phyloP scores from a whole-genome alignment of 208 protist genomes.

The Leishmania guyanensis region DNA sequence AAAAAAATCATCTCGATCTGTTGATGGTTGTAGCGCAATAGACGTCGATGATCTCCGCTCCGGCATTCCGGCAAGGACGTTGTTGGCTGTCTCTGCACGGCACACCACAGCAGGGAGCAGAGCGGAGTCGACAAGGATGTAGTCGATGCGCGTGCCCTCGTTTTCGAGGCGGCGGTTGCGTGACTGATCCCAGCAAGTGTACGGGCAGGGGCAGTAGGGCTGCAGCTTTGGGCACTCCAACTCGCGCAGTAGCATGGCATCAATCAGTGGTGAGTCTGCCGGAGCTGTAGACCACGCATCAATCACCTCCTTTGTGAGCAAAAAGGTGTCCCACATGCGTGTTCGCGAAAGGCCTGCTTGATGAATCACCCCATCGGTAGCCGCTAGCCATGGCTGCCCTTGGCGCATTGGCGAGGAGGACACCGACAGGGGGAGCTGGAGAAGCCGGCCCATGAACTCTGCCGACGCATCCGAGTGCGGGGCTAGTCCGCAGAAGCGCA shows the following conservation, averaged over 20 bases:
- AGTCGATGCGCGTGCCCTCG: slow-evolving; percentile 90
- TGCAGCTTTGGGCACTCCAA: slow-evolving; percentile 17
- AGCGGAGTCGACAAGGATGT: slow-evolving; percentile 81
- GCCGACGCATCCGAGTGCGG: slow-evolving; percentile 69
- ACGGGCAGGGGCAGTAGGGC: slow-evolving; percentile 71
- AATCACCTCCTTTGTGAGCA: slow-evolving; percentile 30
- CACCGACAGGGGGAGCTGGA: slow-evolving; percentile 26
- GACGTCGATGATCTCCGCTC: background rate
- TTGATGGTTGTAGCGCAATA: no score
- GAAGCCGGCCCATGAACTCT: slow-evolving; percentile 58
- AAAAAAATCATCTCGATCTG: slow-evolving; percentile 46
- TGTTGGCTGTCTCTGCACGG: slow-evolving; percentile 65
- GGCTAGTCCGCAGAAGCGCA: slow-evolving; percentile 60
- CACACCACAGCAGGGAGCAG: slow-evolving; percentile 51
- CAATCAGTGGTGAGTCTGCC: background rate
- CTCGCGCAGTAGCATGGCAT: slow-evolving; percentile 21
- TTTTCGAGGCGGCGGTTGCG: slow-evolving; percentile 84
- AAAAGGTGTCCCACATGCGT: slow-evolving; percentile 56
- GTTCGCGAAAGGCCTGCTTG: background rate
- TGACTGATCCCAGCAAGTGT: slow-evolving; percentile 93
- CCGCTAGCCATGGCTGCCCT: slow-evolving; percentile 10
- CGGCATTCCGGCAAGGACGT: slow-evolving; percentile 21
- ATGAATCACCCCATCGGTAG: background rate
- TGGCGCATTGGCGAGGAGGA: slow-evolving; percentile 20
- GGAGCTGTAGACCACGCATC: background rate